These are phyloP conservation scores for Striga asiatica DNA, from an alignment of 257 asterid genomes.

Conservation along the genomic window DNA sequence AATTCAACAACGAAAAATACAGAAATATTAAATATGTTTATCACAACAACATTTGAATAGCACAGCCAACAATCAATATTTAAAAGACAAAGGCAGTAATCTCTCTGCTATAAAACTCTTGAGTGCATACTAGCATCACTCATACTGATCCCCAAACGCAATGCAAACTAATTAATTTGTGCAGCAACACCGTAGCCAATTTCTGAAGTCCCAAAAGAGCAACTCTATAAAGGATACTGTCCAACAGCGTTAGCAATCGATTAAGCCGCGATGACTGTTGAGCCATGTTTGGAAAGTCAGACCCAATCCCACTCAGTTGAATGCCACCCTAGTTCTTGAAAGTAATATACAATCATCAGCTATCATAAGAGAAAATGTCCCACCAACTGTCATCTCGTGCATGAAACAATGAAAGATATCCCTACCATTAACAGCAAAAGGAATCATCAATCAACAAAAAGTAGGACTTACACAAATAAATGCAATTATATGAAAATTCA, in stretches of 20 bases:
- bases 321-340: slow-evolving; percentile 22
- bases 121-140: background rate
- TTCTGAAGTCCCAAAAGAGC: background rate
- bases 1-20: background rate
- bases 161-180: background rate
- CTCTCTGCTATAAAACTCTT: background rate
- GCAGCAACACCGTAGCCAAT: background rate
- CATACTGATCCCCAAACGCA: background rate
- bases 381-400: slow-evolving; percentile 23
- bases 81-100: too few species aligned
- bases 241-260: slow-evolving; percentile 89
- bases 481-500: background rate
- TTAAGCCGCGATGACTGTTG: slow-evolving; percentile 95
- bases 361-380: slow-evolving; percentile 18
- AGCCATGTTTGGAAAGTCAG: slow-evolving; percentile 46
- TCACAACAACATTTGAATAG: background rate
- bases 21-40: background rate
- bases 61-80: too few species aligned
- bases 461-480: background rate
- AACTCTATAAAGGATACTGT: slow-evolving; percentile 65
- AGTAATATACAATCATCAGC: slow-evolving; percentile 17
- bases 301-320: slow-evolving; percentile 27
- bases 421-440: slow-evolving; percentile 16
- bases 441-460: background rate
- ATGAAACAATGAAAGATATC: slow-evolving; percentile 15